Percentiles rank a stretch among this genome's conserved stretches.
Evolutionary conservation across 495 filamentous ascomycete species (phyloP).

Genomic region (Pseudevernia furfuracea): DNA sequence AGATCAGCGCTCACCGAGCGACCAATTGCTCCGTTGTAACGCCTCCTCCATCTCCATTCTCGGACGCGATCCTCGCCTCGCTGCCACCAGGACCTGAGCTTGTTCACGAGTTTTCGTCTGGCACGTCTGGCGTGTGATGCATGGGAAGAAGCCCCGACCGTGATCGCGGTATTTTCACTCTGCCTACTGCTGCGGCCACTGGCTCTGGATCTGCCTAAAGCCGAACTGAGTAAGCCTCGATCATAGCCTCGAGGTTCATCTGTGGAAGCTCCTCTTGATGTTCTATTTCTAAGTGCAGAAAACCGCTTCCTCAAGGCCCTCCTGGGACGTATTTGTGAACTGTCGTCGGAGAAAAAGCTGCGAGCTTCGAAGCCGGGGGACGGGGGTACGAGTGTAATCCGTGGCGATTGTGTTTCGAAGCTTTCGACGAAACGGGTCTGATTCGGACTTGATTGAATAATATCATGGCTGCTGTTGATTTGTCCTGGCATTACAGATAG

Average conservation of each 20-base stretch:
- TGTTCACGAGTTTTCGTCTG: slow-evolving; percentile 18
- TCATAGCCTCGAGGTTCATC: slow-evolving; percentile 21
- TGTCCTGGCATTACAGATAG: slow-evolving; percentile 19
- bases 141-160: slow-evolving; percentile 7
- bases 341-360: slow-evolving; percentile 31
- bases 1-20: slow-evolving; percentile 14
- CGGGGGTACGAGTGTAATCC: slow-evolving; percentile 22
- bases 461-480: slow-evolving; percentile 23
- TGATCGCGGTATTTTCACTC: slow-evolving; percentile 13
- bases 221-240: slow-evolving; percentile 18
- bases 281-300: slow-evolving; percentile 23
- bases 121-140: slow-evolving; percentile 6
- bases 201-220: slow-evolving; percentile 18
- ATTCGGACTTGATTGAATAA: slow-evolving; percentile 13
- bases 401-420: slow-evolving; percentile 17
- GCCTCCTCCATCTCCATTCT: slow-evolving; percentile 20
- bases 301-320: slow-evolving; percentile 26
- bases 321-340: slow-evolving; percentile 24
- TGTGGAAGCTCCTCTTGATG: slow-evolving; percentile 14
- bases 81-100: slow-evolving; percentile 23
- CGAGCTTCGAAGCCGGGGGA: slow-evolving; percentile 26
- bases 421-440: slow-evolving; percentile 23
- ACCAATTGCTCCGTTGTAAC: slow-evolving; percentile 6
- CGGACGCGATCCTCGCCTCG: slow-evolving; percentile 21
- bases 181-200: slow-evolving; percentile 24